These are phyloP conservation scores for Aphanocladium album DNA, from an alignment of 2,329 filamentous ascomycete species.

Conservation along the genomic window DNA sequence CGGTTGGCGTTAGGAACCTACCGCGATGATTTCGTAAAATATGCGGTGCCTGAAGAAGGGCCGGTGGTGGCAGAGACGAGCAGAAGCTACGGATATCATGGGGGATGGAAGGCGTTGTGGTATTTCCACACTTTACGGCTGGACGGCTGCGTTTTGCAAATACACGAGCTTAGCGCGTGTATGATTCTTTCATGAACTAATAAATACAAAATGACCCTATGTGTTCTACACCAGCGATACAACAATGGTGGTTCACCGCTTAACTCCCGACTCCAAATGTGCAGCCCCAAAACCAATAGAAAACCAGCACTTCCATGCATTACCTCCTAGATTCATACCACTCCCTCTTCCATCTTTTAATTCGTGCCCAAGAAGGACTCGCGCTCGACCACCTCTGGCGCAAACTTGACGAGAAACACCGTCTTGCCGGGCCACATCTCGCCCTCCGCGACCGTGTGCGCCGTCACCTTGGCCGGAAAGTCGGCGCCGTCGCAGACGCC, in stretches of 20 bases:
- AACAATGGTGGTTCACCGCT: not conserved
- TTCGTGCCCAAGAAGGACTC: constrained; percentile 72
- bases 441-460: constrained; percentile 68
- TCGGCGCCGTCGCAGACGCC: constrained; percentile 91
- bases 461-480: constrained; percentile 83
- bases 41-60: not conserved
- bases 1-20: constrained; percentile 17
- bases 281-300: constrained; percentile 1
- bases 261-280: constrained; percentile 4
- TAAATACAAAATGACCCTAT: not conserved
- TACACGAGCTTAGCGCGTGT: not conserved
- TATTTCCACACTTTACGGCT: not conserved
- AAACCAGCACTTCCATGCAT: not conserved
- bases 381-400: constrained; percentile 83
- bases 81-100: not conserved
- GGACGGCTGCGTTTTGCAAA: not conserved
- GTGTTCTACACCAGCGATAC: not conserved
- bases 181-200: not conserved
- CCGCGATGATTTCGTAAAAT: constrained; percentile 18
- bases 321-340: too few relatives aligned
- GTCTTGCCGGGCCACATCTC: constrained; percentile 97
- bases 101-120: not conserved
- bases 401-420: constrained; percentile 91
- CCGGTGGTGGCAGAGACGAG: not conserved
- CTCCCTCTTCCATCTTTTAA: constrained; percentile 18